phyloP scores from a whole-genome alignment of 1,139 yeast species.

The Scheffersomyces quercinus region DNA sequence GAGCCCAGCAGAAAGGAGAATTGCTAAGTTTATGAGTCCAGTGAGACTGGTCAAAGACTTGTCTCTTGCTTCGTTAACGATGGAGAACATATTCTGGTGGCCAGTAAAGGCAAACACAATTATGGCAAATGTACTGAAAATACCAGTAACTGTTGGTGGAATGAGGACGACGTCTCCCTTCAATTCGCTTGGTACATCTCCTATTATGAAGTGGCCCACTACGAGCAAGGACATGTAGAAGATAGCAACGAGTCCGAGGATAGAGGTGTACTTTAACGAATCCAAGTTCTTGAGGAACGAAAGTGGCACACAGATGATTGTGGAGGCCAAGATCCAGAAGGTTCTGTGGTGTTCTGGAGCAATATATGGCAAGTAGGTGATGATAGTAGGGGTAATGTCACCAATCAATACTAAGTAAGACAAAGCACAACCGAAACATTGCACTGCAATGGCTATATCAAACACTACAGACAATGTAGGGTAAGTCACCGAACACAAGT shows the following conservation, averaged over 20 bases:
- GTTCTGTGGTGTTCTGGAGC: constrained; percentile 19
- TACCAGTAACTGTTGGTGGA: constrained; percentile 60
- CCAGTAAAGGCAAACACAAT: constrained; percentile 52
- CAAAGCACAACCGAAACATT: constrained; percentile 60
- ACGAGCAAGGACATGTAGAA: constrained; percentile 41
- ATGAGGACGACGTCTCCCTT: constrained; percentile 58
- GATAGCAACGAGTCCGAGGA: constrained; percentile 43
- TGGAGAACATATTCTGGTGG: constrained; percentile 52
- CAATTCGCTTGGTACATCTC: constrained; percentile 45
- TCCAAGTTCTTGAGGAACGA: constrained; percentile 46
- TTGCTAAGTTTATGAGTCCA: constrained; percentile 55
- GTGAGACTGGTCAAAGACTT: constrained; percentile 53
- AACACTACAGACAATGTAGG: constrained; percentile 81
- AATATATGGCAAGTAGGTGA: constrained; percentile 22
- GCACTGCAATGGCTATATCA: constrained; percentile 85
- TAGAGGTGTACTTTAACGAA: constrained; percentile 45
- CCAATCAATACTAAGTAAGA: constrained; percentile 48
- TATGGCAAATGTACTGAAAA: constrained; percentile 60
- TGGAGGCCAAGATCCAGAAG: constrained; percentile 42
- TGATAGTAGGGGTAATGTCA: constrained; percentile 46
- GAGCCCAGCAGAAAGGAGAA: constrained; percentile 37
- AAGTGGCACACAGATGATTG: constrained; percentile 40
- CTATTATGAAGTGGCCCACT: constrained; percentile 32
- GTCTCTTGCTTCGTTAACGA: constrained; percentile 52
- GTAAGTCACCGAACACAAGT: constrained; percentile 78